Percentiles rank a stretch among this genome's conserved stretches.
These are phyloP conservation scores for Lodderomyces parapsilosis DNA, from an alignment of 1,139 yeast species.

Conservation along the genomic window DNA sequence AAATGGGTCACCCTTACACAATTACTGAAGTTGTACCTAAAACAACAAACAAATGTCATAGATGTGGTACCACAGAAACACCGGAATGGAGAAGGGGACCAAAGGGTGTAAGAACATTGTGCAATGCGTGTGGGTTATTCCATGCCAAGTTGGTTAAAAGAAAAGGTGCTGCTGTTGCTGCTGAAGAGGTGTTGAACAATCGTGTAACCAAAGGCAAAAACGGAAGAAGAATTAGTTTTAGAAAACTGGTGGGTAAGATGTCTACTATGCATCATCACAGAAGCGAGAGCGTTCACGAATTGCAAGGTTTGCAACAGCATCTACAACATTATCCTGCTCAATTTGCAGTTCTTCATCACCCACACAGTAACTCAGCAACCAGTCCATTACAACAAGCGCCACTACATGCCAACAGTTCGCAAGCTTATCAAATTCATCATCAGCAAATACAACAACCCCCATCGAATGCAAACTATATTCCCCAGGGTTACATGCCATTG, in stretches of 20 bases:
- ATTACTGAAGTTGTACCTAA: constrained; percentile 37
- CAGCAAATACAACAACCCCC: background rate
- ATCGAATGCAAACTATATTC: background rate
- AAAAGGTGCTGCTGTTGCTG: constrained; percentile 65
- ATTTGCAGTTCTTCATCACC: background rate
- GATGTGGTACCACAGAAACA: constrained; percentile 77
- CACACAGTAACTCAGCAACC: background rate
- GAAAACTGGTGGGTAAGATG: constrained; percentile 21
- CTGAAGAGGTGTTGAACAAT: constrained; percentile 45
- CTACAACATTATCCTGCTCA: background rate
- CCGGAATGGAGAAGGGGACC: constrained; percentile 96
- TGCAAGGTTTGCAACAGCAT: background rate
- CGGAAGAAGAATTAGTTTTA: constrained; percentile 42
- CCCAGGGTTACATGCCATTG: background rate
- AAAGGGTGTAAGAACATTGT: constrained; percentile 76
- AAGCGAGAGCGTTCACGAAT: background rate
- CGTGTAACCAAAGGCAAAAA: constrained; percentile 49
- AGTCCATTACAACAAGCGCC: background rate
- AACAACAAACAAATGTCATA: constrained; percentile 36
- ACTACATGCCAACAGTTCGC: background rate
- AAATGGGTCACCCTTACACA: background rate
- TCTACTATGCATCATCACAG: background rate
- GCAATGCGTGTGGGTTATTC: constrained; percentile 88
- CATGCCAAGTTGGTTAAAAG: constrained; percentile 72
- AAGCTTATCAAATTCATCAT: background rate